These are phyloP conservation scores for Phytophthora quininea DNA, from an alignment of 352 stramenopile genomes.

Conservation along the genomic window DNA sequence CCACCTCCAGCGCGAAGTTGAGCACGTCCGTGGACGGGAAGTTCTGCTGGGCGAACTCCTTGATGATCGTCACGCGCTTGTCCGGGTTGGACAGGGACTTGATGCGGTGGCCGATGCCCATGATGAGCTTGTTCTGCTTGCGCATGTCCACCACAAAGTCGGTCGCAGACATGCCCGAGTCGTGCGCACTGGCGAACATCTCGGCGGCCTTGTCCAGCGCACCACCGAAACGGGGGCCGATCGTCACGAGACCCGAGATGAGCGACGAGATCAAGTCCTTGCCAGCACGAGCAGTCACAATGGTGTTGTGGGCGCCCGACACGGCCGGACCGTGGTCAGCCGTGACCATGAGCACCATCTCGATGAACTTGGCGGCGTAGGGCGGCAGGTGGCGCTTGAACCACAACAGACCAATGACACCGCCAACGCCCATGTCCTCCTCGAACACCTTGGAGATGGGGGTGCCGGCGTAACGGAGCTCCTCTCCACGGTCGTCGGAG, in stretches of 20 bases:
- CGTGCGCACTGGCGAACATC: slow-evolving; percentile 92
- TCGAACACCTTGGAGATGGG: slow-evolving; percentile 96
- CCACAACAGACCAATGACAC: slow-evolving; percentile 95
- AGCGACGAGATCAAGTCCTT: slow-evolving; percentile 98
- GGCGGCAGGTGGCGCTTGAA: slow-evolving; percentile 92
- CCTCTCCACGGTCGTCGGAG: slow-evolving; percentile 96
- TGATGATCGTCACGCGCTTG: slow-evolving; percentile 97
- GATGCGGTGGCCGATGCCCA: slow-evolving; percentile 97
- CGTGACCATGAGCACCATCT: slow-evolving; percentile 98
- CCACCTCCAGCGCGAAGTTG: slow-evolving; percentile 95
- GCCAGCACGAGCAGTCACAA: slow-evolving; percentile 93
- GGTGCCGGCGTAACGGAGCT: slow-evolving; percentile 95
- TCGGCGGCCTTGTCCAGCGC: slow-evolving; percentile 94
- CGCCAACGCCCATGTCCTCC: slow-evolving; percentile 93
- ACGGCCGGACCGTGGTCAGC: slow-evolving; percentile 96
- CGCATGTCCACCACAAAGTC: slow-evolving; percentile 96
- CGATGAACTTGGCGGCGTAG: slow-evolving; percentile 96
- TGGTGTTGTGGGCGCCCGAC: slow-evolving; percentile 97
- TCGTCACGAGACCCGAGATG: slow-evolving; percentile 95
- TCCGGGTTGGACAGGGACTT: slow-evolving; percentile 96
- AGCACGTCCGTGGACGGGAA: slow-evolving; percentile 95
- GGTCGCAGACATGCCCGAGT: slow-evolving; percentile 85
- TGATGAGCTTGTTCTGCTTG: slow-evolving; percentile 95
- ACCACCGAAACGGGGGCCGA: slow-evolving; percentile 96
- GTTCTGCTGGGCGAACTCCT: slow-evolving; percentile 94